Evolutionary conservation across 805 yeast species (phyloP), one percentile per base, ranked within the genome.

Genomic region (Starmera caribaea): DNA sequence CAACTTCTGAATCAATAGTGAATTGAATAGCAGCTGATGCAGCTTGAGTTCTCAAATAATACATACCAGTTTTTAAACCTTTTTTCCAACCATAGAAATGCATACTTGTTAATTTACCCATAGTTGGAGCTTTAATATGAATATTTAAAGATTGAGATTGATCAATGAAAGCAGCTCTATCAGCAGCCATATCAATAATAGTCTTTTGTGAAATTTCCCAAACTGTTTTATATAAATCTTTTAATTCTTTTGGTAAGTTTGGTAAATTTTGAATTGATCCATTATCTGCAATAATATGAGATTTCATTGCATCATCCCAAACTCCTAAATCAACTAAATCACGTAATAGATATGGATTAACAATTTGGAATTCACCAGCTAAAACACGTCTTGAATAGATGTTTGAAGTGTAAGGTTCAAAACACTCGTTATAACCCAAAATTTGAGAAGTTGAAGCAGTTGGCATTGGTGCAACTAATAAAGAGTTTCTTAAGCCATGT

Each of bases 401-500:
- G 63, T 90, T 90, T 16, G 96, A 87, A 8, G 98, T 89, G 59
- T 79, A 78, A 11, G 98, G 97, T 62, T 90, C 98, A 60, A 90
- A 90, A 63, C 97, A 89, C 65, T 90, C 97, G 51, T 79, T 89
- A 68, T 74, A 86, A 32, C 97, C 97, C 38, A 90, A 68, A 38
- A 90, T 89, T 66, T 88, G 97, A 3, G 97, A 90, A 2, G 97
- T 90, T 1, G 97, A 87, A 2, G 97, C 97, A 14, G 97, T 90
- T 34, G 97, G 97, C 97, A 90, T 90, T 39, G 96, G 92, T 1
- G 94, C 97, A 29, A 89, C 84, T 14, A 89, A 60, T 41, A 90
- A 64, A 5, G 97, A 90, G 66, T 90, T 90, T 55, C 97, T 69
- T 33, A 90, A 53, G 36, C 97, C 97, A 53, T 76, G 62, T 45